Base-by-base conservation (phyloP, 2,329 filamentous ascomycete genomes). In the Rugonectria rugulosa region DNA sequence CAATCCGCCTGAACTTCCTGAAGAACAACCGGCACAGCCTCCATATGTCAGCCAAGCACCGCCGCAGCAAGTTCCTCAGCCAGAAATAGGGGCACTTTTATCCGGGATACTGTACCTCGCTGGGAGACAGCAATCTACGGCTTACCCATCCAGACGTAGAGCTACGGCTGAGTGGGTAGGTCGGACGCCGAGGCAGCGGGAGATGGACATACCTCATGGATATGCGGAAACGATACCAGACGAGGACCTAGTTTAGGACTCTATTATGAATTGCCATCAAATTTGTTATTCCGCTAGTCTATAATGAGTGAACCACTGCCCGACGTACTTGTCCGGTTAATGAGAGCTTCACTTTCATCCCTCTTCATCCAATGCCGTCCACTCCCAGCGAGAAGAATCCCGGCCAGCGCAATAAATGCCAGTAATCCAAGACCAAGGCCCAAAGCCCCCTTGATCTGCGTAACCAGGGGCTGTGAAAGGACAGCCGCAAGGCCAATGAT, bases 171-270 rank as follows among this genome's bases (percentile, higher is more conserved):
- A 12, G 14, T 29, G 41, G 15, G 15, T 19, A 6, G 21, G 41
- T 14, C 7, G n/a, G 31, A 8, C 24, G 31, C 15, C 12, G 7
- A 29, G 9, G 24, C 14, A 31, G n/a, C 41, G 24, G 8, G 12
- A 21, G 37, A 24, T 24, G 37, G n/a, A n/a, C n/a, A n/a, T n/a
- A n/a, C 37, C 37, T 24, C 37, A 29, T 15, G 43, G 43, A 19
- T 46, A 46, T 36, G 43, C 43, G 24, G 43, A 46, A 20, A 46
- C 43, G 3, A 32, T 46, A n/a, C 10, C 19, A 14, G 43, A 36
- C 24, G 43, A 46, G 31, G 29, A 36, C 6, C 12, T 26, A 31
- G n/a, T 19, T n/a, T 34, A 34, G n/a, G n/a, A n/a, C n/a, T n/a
- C n/a, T n/a, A 34, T 34, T 15, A 34, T 4, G 9, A 4, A 31